A percentile compares a stretch with the other conserved stretches of the same genome.
Conservation (phyloP, 345 rosid species). For the Excoecaria cochinchinensis region DNA sequence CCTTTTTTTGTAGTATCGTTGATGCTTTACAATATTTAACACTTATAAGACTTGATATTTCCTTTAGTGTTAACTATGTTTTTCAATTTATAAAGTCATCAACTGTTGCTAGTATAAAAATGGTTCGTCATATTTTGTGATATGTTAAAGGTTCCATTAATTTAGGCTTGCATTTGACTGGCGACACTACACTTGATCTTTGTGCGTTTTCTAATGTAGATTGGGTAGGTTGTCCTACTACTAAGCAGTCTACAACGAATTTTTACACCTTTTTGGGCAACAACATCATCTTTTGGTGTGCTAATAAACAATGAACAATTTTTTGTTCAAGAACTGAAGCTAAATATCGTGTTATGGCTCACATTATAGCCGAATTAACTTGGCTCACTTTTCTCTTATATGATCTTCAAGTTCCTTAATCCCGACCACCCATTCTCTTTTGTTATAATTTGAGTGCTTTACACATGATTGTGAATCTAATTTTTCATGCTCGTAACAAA, state of each 20-base stretch:
- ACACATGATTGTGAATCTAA: neutral
- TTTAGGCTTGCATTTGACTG: too few species aligned
- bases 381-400: neutral
- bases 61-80: neutral
- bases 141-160: too few species aligned
- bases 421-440: neutral
- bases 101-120: neutral
- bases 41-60: neutral
- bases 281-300: too few species aligned
- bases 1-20: neutral
- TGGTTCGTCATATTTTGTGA: too few species aligned
- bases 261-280: too few species aligned
- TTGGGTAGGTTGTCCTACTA: too few species aligned
- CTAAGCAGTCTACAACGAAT: too few species aligned
- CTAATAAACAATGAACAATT: neutral
- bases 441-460: neutral
- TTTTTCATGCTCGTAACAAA: too few species aligned
- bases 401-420: neutral
- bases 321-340: neutral
- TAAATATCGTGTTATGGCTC: neutral
- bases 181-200: too few species aligned
- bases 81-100: neutral
- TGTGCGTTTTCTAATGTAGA: too few species aligned
- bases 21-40: neutral
- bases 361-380: neutral